Evolutionary conservation across 805 yeast genomes (phyloP).

Genomic region (Zygosaccharomyces pseudorouxii): DNA sequence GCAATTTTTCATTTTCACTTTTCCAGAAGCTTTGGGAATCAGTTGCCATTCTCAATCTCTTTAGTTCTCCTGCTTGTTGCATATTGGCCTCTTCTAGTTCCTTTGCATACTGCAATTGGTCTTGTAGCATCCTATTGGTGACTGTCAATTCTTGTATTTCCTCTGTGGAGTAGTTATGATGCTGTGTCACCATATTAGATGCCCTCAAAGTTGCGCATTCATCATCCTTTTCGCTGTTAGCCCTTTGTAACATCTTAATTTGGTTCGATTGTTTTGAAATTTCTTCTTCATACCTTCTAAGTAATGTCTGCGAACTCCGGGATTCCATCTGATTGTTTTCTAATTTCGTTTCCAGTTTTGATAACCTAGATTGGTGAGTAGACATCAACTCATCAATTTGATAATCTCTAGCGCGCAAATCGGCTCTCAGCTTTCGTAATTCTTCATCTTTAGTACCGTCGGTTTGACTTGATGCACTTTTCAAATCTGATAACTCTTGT

Average conservation of each 20-base stretch:
- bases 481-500: slow-evolving; percentile 17
- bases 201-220: slow-evolving; percentile 29
- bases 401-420: slow-evolving; percentile 29
- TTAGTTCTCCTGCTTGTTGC: slow-evolving; percentile 49
- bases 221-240: slow-evolving; percentile 24
- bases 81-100: slow-evolving; percentile 50
- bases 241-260: slow-evolving; percentile 20
- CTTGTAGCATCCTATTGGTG: slow-evolving; percentile 36
- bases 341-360: slow-evolving; percentile 16
- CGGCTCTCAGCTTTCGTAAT: slow-evolving; percentile 37
- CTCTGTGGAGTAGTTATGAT: slow-evolving; percentile 31
- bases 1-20: slow-evolving; percentile 30
- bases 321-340: slow-evolving; percentile 19
- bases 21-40: slow-evolving; percentile 28
- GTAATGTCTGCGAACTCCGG: slow-evolving; percentile 17
- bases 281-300: slow-evolving; percentile 27
- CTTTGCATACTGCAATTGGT: slow-evolving; percentile 43
- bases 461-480: slow-evolving; percentile 21
- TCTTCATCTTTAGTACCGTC: slow-evolving; percentile 26
- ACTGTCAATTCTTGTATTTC: slow-evolving; percentile 33
- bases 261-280: slow-evolving; percentile 22
- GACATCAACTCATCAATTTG: slow-evolving; percentile 37
- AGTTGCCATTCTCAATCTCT: slow-evolving; percentile 37
- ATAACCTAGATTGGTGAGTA: slow-evolving; percentile 28
- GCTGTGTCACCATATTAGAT: slow-evolving; percentile 37